A percentile compares a stretch with the other conserved stretches of the same genome.
These are phyloP conservation scores for Telopea speciosissima DNA, from an alignment of 177 flowering plant species.

Conservation along the genomic window DNA sequence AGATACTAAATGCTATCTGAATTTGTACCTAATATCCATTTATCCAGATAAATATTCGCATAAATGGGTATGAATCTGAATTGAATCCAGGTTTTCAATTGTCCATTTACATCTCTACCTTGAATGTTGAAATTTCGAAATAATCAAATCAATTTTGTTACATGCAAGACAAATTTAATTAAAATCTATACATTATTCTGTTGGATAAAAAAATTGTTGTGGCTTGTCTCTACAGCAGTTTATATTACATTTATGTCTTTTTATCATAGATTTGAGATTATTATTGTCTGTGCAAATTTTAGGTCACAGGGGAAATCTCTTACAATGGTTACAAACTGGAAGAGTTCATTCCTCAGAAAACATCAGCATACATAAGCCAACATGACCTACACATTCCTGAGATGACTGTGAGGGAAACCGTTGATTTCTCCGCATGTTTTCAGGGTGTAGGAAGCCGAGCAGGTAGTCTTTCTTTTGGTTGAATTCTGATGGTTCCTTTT, in stretches of 20 bases:
- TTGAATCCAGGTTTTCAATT: too few relatives aligned
- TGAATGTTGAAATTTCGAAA: too few relatives aligned
- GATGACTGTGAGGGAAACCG: conserved; percentile 65
- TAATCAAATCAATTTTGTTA: too few relatives aligned
- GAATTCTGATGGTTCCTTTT: neutral
- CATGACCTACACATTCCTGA: conserved; percentile 58
- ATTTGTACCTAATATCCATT: too few relatives aligned
- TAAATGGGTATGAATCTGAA: too few relatives aligned
- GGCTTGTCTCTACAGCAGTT: neutral
- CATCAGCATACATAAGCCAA: conserved; percentile 64
- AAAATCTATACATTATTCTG: too few relatives aligned
- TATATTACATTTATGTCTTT: neutral
- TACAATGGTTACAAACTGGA: conserved; percentile 49
- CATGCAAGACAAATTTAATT: too few relatives aligned
- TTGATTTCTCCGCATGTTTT: conserved; percentile 55
- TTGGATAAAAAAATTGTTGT: too few relatives aligned
- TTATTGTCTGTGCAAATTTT: neutral
- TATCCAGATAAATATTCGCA: too few relatives aligned
- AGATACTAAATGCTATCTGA: too few relatives aligned
- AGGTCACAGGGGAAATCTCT: conserved; percentile 46
- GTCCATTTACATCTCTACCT: too few relatives aligned
- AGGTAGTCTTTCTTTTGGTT: conserved; percentile 21
- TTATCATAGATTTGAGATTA: neutral
- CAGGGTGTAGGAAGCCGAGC: conserved; percentile 57
- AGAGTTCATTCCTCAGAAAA: conserved; percentile 57